Percentiles rank a stretch among this genome's conserved stretches.
phyloP scores from a whole-genome alignment of 495 filamentous ascomycete species.

The Trichoderma gamsii region DNA sequence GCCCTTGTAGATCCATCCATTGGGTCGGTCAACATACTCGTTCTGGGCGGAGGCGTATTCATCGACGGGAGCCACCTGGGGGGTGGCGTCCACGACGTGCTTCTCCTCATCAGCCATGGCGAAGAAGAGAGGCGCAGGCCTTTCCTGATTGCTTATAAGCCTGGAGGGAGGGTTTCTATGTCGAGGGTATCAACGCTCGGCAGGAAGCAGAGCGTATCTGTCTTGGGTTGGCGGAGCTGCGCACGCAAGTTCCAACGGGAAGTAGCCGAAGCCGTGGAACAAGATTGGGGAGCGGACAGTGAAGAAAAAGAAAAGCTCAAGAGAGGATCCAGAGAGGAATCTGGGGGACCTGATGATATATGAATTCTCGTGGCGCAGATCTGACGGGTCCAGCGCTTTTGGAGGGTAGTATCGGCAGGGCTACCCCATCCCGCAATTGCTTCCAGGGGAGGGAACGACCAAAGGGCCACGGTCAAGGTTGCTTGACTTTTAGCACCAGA shows the following conservation, averaged over 20 bases:
- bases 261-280: conserved; percentile 6
- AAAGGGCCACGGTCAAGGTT: background rate
- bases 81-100: background rate
- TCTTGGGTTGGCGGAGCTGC: background rate
- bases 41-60: background rate
- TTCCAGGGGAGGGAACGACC: conserved; percentile 7
- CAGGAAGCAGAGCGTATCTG: background rate
- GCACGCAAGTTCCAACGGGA: conserved; percentile 4
- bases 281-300: background rate
- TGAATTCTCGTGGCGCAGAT: conserved; percentile 3
- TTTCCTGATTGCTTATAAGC: background rate
- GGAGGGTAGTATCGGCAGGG: conserved; percentile 13
- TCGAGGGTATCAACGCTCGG: background rate
- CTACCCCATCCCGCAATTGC: conserved; percentile 13
- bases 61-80: background rate
- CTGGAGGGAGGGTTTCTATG: background rate
- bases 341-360: conserved; percentile 6
- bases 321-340: background rate
- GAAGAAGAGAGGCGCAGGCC: background rate
- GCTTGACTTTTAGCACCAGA: background rate
- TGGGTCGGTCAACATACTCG: conserved; percentile 26
- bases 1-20: conserved; percentile 65
- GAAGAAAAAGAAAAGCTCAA: conserved; percentile 2
- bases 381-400: background rate
- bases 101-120: conserved; percentile 11